phyloP scores from a whole-genome alignment of 108 stramenopile species.

The Nitzschia sp. region DNA sequence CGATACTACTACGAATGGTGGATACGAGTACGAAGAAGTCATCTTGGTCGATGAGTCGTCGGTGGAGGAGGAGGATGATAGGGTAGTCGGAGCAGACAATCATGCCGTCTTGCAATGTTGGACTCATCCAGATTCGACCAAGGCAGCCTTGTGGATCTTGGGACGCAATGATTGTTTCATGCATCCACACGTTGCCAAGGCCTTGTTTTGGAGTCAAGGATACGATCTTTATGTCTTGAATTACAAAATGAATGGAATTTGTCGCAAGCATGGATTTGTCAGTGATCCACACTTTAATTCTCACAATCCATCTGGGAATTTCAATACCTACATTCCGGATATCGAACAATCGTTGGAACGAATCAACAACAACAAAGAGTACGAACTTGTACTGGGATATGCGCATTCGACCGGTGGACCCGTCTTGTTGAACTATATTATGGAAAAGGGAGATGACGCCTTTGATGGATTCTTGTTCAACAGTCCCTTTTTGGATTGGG shows the following conservation, averaged over 20 bases:
- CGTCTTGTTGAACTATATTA: slow-evolving; percentile 5
- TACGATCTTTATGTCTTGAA: slow-evolving; percentile 14
- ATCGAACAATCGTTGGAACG: neutral
- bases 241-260: neutral
- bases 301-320: neutral
- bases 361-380: neutral
- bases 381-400: slow-evolving; percentile 3
- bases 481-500: slow-evolving; percentile 4
- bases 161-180: slow-evolving; percentile 19
- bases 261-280: neutral
- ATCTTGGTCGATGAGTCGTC: neutral
- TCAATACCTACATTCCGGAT: neutral
- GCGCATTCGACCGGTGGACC: slow-evolving; percentile 11
- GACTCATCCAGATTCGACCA: neutral
- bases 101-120: slow-evolving; percentile 10
- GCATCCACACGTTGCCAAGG: slow-evolving; percentile 17
- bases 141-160: slow-evolving; percentile 11
- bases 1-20: neutral
- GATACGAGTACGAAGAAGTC: neutral
- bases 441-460: slow-evolving; percentile 5
- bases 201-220: slow-evolving; percentile 5
- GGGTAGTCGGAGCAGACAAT: neutral
- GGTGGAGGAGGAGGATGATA: neutral
- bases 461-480: slow-evolving; percentile 10
- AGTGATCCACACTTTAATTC: neutral